Percentiles rank a stretch among this genome's conserved stretches.
phyloP scores from a whole-genome alignment of 1,284 basidiomycete species.

The Coniferiporia weirii region DNA sequence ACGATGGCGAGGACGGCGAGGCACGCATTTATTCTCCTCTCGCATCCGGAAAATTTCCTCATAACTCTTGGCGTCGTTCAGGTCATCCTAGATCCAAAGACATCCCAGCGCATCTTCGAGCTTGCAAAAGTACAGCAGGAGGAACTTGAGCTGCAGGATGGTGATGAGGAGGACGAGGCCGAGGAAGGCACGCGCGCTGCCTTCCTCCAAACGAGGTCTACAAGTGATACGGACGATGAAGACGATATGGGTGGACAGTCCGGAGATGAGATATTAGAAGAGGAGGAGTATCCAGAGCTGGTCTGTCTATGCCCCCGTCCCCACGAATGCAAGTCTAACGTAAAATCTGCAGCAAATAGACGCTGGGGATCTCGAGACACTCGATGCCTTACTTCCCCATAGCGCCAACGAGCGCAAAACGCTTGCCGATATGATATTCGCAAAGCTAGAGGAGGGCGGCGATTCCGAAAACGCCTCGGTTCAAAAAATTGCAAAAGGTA shows the following conservation, averaged over 20 bases:
- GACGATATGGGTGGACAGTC: slow-evolving; percentile 27
- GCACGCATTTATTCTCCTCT: slow-evolving; percentile 31
- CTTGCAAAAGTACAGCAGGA: slow-evolving; percentile 92
- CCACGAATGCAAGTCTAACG: neutral
- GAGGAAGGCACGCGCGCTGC: slow-evolving; percentile 27
- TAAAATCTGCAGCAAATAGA: slow-evolving; percentile 71
- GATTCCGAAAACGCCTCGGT: slow-evolving; percentile 40
- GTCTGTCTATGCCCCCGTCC: slow-evolving; percentile 26
- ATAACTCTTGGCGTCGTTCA: slow-evolving; percentile 27
- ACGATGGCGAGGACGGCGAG: slow-evolving; percentile 53
- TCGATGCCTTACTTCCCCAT: slow-evolving; percentile 75
- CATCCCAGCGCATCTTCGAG: slow-evolving; percentile 86
- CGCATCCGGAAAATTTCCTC: neutral
- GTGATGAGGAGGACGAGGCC: slow-evolving; percentile 41
- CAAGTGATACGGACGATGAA: slow-evolving; percentile 27
- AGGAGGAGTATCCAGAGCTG: slow-evolving; percentile 46
- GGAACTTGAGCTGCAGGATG: slow-evolving; percentile 62
- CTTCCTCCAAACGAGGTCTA: slow-evolving; percentile 7
- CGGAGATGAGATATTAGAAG: slow-evolving; percentile 30
- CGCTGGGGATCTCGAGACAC: slow-evolving; percentile 76
- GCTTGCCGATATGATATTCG: slow-evolving; percentile 93
- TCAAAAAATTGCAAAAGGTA: slow-evolving; percentile 56
- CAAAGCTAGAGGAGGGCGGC: slow-evolving; percentile 73
- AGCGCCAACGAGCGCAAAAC: slow-evolving; percentile 75
- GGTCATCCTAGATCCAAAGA: slow-evolving; percentile 79